Base-by-base conservation (phyloP, 1,284 basidiomycete genomes). In the Exobasidium cylindrosporum region DNA sequence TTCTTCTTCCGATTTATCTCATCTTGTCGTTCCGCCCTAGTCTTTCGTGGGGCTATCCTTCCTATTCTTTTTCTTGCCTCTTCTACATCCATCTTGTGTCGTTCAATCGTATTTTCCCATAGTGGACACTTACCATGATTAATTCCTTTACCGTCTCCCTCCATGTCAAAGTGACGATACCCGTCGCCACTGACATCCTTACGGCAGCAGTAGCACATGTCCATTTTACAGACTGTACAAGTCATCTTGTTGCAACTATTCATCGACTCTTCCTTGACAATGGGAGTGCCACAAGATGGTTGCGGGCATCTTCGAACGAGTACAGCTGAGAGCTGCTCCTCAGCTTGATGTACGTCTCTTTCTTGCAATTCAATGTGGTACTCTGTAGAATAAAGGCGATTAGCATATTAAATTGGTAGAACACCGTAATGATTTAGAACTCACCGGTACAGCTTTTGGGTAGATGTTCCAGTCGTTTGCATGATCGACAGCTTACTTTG, bases 121-220 rank as follows among this genome's bases (percentile, higher is more conserved):
- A 50, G 47, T 5, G 47, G 47, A 26, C 47, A 50, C 26, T 50
- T 50, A 28, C 26, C 47, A 4, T 2, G n/a, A 14, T 50, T 24
- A 13, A 21, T 28, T 28, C 26, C 47, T 4, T 13, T 2, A 10
- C 35, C 35, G 35, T 28, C 21, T 23, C n/a, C 2, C 13, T 50
- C 3, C 26, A 24, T 21, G 21, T 50, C 47, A 50, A 50, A 50
- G 47, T 50, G 47, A 4, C 5, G 21, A 50, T 50, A 50, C 2
- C 47, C 47, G 4, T 5, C 47, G 17, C 26, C 26, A 13, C 4
- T 50, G 2, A 50, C 14, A 13, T 50, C 47, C 3, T 5, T 26
- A 24, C 47, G 47, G 26, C 47, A 50, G 47, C n/a, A 6, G 21
- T 50, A 50, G 13, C 47, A 50, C 47, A 50, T 50, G 4, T 6